A percentile compares a stretch with the other conserved stretches of the same genome.
phyloP scores from a whole-genome alignment of 495 filamentous ascomycete genomes.

The Annulohypoxylon moriforme region DNA sequence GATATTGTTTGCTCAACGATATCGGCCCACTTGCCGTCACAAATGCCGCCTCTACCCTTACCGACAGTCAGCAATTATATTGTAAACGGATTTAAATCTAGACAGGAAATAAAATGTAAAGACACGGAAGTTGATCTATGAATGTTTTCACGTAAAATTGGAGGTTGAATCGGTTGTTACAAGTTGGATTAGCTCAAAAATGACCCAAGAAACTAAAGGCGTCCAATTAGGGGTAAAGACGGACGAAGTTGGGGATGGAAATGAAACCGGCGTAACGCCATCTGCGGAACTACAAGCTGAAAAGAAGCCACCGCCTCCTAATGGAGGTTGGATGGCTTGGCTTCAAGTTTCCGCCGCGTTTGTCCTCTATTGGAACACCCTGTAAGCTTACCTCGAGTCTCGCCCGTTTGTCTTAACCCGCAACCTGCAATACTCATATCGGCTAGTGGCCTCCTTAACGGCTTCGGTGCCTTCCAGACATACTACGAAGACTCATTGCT shows the following conservation, averaged over 20 bases:
- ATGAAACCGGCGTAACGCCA: not conserved
- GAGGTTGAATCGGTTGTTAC: too few relatives aligned
- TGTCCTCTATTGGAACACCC: constrained; percentile 5
- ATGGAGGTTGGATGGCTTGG: constrained; percentile 7
- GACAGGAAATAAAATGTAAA: not conserved
- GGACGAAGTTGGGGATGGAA: not conserved
- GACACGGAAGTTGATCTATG: not conserved
- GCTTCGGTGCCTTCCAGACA: constrained; percentile 13
- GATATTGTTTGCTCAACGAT: not conserved
- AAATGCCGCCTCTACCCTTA: not conserved
- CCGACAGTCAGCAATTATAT: not conserved
- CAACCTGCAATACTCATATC: not conserved
- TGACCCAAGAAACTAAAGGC: not conserved
- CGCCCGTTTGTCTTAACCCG: not conserved
- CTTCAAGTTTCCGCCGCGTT: constrained; percentile 10
- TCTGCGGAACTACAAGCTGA: not conserved
- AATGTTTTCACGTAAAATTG: not conserved
- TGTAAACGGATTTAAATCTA: not conserved
- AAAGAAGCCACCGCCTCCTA: not conserved
- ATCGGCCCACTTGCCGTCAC: not conserved
- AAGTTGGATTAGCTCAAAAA: not conserved
- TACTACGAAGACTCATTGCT: constrained; percentile 5
- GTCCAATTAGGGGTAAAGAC: not conserved
- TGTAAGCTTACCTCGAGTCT: not conserved
- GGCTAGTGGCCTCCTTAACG: constrained; percentile 4